Evolutionary conservation across 2,329 filamentous ascomycete genomes (phyloP), one percentile per base, ranked within the genome.

Genomic region (Venturia effusa): DNA sequence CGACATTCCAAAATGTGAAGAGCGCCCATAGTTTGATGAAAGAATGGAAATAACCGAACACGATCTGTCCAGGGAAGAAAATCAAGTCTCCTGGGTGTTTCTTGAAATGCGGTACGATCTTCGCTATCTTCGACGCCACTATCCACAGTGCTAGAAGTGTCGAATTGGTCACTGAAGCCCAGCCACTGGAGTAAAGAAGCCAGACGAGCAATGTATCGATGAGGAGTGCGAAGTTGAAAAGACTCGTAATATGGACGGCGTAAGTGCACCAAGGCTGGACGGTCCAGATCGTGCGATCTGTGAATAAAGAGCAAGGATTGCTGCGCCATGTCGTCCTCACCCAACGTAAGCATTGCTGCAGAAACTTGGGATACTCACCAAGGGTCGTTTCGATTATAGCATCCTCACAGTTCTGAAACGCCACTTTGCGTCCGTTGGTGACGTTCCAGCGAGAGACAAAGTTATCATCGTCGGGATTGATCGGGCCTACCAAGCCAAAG

Each of bases 1-100:
- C 65, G 19, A 64, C 67, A 59, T 68, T 62, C 60, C 63, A 66
- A 27, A 63, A 67, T 4, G 84, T 88, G 4, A 83, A 62, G 27
- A 82, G 61, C 0, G 83, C 82, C 68, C 78, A 83, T 0, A 85
- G 34, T 73, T 86, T 87, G 67, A 87, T 77, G 1, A 83, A 68
- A 32, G 80, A 80, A 69, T 88, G 84, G 43, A 76, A 71, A 67
- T 86, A 88, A 0, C 76, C 81, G 69, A 87, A 88, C 0, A 76
- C 11, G 17, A 86, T 68, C 55, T 82, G 80, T 0, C 70, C 73
- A 0, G 80, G 78, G 1, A 87, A 72, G 64, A 81, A 78, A 0
- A 74, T 61, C 2, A 84, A 66, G 69, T 88, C 84, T 0, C 69
- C 64, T 0, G 84, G 84, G 66, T 86, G 66, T 0, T 76, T 76